These are phyloP conservation scores for Hygrophorus russula DNA, from an alignment of 768 basidiomycete genomes.

Conservation along the genomic window DNA sequence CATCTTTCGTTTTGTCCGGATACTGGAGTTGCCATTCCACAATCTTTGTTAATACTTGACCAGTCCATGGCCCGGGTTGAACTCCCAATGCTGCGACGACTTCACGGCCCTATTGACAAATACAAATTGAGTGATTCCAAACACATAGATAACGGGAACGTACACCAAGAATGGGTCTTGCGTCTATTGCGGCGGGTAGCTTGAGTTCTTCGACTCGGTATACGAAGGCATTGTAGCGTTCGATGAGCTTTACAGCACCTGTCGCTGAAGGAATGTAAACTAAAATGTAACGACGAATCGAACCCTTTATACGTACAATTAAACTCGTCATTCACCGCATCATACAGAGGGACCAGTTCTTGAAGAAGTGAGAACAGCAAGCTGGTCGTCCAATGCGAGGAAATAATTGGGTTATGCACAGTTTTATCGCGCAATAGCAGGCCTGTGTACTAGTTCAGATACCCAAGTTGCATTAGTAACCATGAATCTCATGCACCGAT, in stretches of 20 bases:
- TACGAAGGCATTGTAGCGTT: conserved; percentile 54
- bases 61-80: conserved; percentile 64
- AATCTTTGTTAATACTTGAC: conserved; percentile 49
- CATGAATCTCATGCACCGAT: conserved; percentile 34
- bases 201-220: conserved; percentile 48
- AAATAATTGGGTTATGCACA: conserved; percentile 53
- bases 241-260: conserved; percentile 28
- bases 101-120: conserved; percentile 52
- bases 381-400: conserved; percentile 60
- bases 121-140: conserved; percentile 1
- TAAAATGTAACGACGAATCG: not conserved
- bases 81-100: conserved; percentile 42
- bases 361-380: conserved; percentile 66
- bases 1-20: conserved; percentile 52
- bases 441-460: conserved; percentile 27
- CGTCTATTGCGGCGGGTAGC: conserved; percentile 50
- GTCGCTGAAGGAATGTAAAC: conserved; percentile 32
- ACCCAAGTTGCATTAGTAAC: not conserved
- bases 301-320: conserved; percentile 26
- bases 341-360: conserved; percentile 51
- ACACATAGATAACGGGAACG: conserved; percentile 17
- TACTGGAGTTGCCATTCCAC: conserved; percentile 81
- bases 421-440: conserved; percentile 53
- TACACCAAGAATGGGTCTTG: conserved; percentile 71
- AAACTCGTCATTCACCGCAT: conserved; percentile 25